Conservation (phyloP, 2,329 filamentous ascomycete genomes). For the Botryosphaeria dothidea region DNA sequence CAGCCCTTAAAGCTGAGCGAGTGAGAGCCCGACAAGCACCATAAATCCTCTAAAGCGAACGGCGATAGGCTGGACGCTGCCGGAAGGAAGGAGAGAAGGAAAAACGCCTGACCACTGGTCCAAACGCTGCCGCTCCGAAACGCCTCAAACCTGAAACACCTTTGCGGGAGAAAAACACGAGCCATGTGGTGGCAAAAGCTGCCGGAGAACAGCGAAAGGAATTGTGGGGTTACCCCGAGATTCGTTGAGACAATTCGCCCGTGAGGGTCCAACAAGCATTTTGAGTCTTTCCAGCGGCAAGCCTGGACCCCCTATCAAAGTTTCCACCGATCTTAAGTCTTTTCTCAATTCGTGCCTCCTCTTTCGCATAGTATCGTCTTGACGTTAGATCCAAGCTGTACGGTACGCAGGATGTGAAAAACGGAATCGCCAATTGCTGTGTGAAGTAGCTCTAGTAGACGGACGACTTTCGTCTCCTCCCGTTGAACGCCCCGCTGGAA, state of each 20-base stretch:
- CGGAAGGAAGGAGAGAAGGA: background rate
- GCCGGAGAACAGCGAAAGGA: background rate
- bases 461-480: conserved; percentile 13
- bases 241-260: background rate
- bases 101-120: background rate
- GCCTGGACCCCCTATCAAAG: background rate
- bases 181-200: background rate
- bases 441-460: conserved; percentile 1
- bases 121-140: background rate
- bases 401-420: background rate
- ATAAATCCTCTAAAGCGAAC: background rate
- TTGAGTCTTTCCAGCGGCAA: background rate
- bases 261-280: background rate
- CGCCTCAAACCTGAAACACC: conserved; percentile 10
- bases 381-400: background rate
- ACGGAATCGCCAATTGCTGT: background rate
- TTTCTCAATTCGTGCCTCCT: background rate
- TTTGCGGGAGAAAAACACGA: background rate
- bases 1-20: background rate
- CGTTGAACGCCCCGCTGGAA: conserved; percentile 4
- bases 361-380: background rate
- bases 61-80: background rate
- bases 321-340: background rate
- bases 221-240: background rate
- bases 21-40: background rate